Conservation (phyloP, 2,329 filamentous ascomycete species). For the Botryotinia calthae region DNA sequence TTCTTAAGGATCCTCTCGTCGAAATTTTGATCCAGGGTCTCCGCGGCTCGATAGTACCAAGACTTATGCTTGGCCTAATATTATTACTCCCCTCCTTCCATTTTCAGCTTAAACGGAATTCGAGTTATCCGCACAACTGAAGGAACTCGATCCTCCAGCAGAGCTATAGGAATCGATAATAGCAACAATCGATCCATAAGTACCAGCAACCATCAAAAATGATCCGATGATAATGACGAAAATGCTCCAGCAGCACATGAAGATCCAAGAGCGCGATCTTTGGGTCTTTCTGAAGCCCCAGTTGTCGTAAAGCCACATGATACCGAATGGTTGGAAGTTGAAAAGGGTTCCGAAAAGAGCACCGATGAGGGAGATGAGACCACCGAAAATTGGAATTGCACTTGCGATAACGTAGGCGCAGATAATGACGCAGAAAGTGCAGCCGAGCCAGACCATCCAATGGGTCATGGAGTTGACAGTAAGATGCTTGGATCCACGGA, state of each 20-base stretch:
- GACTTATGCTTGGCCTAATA: neutral
- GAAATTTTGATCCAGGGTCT: neutral
- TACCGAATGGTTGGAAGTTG: constrained; percentile 11
- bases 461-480: constrained; percentile 51
- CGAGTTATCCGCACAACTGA: constrained; percentile 9
- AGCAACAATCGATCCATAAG: constrained; percentile 10
- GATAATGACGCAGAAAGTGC: constrained; percentile 44
- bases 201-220: constrained; percentile 17
- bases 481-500: constrained; percentile 51
- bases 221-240: neutral
- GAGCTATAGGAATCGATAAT: constrained; percentile 5
- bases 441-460: constrained; percentile 51
- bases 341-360: constrained; percentile 15
- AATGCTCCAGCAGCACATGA: constrained; percentile 16
- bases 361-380: constrained; percentile 11
- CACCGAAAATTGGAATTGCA: constrained; percentile 56
- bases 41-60: neutral
- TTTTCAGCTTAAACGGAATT: neutral
- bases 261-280: neutral
- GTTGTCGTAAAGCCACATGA: constrained; percentile 18
- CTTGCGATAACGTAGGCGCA: constrained; percentile 51
- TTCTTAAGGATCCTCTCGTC: no score
- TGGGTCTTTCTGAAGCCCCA: neutral
- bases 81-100: neutral
- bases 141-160: neutral